Percentiles rank a stretch among this genome's conserved stretches.
Evolutionary conservation across 2,329 filamentous ascomycete species (phyloP).

Genomic region (Aspergillus novofumigatus): DNA sequence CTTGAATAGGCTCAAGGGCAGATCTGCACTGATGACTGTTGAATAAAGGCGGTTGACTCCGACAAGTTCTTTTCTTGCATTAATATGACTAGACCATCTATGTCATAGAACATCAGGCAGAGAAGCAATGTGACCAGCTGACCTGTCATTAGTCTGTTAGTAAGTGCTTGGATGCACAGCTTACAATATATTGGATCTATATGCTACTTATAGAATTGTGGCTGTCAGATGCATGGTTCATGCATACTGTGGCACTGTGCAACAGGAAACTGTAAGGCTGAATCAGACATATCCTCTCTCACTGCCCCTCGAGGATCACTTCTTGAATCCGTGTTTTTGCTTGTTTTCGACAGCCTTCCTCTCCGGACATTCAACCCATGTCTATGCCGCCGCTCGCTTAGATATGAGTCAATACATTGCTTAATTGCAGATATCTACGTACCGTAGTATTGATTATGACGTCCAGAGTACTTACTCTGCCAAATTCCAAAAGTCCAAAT

Average conservation of each 20-base stretch:
- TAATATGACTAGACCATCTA: too few relatives aligned
- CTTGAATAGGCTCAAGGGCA: too few relatives aligned
- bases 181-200: background rate
- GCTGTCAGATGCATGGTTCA: background rate
- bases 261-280: background rate
- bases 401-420: too few relatives aligned
- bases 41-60: background rate
- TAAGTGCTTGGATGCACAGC: background rate
- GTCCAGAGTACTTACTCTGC: too few relatives aligned
- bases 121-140: background rate
- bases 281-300: background rate
- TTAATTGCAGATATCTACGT: too few relatives aligned
- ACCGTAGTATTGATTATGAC: too few relatives aligned
- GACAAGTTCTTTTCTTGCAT: background rate
- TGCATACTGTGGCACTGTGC: background rate
- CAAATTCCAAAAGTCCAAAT: too few relatives aligned
- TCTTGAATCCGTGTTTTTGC: too few relatives aligned
- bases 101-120: background rate
- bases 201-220: background rate
- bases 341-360: too few relatives aligned
- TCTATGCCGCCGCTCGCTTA: too few relatives aligned
- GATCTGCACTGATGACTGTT: background rate
- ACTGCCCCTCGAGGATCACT: background rate
- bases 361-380: too few relatives aligned
- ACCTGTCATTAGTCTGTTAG: background rate